Evolutionary conservation across 495 filamentous ascomycete genomes (phyloP).

Genomic region (Chaetomium fimeti): DNA sequence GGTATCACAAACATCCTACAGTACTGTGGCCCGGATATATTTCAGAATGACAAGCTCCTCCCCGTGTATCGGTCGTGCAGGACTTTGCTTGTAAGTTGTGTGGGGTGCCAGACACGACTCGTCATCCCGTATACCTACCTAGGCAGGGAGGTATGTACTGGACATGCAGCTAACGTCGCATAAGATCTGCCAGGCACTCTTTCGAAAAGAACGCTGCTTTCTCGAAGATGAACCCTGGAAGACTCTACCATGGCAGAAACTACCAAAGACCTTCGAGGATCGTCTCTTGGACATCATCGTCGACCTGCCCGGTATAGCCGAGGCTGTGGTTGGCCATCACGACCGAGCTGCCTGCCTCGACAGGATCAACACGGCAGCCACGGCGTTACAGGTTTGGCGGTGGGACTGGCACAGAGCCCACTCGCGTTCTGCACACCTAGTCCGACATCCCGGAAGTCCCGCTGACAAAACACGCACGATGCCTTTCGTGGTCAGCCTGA

Average conservation of each 20-base stretch:
- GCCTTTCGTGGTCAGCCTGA: neutral
- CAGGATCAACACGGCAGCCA: neutral
- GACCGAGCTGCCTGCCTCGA: neutral
- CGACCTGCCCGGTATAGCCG: conserved; percentile 15
- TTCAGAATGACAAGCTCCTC: neutral
- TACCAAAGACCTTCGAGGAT: conserved; percentile 19
- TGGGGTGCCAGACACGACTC: too few species aligned
- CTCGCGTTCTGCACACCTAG: neutral
- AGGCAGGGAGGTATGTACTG: too few species aligned
- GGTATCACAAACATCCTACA: neutral
- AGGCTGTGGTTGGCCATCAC: neutral
- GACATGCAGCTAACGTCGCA: neutral
- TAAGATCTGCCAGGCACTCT: neutral
- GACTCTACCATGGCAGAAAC: conserved; percentile 10
- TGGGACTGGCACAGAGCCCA: conserved; percentile 8
- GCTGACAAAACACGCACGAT: neutral
- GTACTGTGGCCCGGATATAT: conserved; percentile 1
- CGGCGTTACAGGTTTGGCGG: neutral
- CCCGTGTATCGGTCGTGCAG: neutral
- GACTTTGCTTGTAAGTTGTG: neutral
- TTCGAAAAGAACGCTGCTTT: neutral
- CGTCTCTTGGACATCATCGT: conserved; percentile 20
- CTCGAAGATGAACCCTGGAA: conserved; percentile 17
- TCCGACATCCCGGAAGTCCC: neutral
- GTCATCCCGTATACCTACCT: too few species aligned